Evolutionary conservation across 352 stramenopile species (phyloP).

Genomic region (Pythium guiyangense): DNA sequence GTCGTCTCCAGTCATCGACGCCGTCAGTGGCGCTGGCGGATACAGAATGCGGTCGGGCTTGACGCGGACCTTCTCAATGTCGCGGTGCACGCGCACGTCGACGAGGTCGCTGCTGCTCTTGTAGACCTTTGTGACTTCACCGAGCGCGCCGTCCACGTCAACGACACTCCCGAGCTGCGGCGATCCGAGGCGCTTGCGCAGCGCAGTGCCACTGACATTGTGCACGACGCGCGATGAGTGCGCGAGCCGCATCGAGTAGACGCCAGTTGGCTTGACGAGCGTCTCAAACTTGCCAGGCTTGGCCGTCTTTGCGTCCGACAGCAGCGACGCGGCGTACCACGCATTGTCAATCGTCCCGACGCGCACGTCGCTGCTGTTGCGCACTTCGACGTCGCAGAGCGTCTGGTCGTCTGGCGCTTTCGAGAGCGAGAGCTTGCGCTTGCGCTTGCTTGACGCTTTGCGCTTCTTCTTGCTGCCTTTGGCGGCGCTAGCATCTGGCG

Average conservation of each 20-base stretch:
- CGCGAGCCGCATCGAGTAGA: constrained; percentile 40
- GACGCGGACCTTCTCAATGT: constrained; percentile 51
- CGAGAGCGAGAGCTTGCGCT: constrained; percentile 28
- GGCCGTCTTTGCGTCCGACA: not conserved
- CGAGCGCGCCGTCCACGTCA: constrained; percentile 56
- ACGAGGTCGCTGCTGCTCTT: constrained; percentile 18
- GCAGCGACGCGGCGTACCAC: constrained; percentile 47
- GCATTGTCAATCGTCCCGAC: constrained; percentile 38
- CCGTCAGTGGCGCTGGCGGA: constrained; percentile 20
- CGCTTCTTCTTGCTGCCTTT: constrained; percentile 48
- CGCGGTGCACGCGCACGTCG: constrained; percentile 46
- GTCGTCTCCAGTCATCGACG: no score
- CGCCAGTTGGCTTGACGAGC: constrained; percentile 12
- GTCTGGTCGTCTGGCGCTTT: no score
- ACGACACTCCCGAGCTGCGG: constrained; percentile 72
- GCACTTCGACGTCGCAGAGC: constrained; percentile 44
- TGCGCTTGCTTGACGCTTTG: constrained; percentile 55
- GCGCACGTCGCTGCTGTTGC: constrained; percentile 29
- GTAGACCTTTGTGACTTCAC: constrained; percentile 53
- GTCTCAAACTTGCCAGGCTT: constrained; percentile 12
- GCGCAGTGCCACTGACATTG: constrained; percentile 34
- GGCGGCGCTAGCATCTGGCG: no score
- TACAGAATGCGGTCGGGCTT: constrained; percentile 49
- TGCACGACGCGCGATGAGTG: constrained; percentile 29
- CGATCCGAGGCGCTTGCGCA: constrained; percentile 29